phyloP scores from a whole-genome alignment of 768 basidiomycete genomes.

The Amanita pallidorosea region DNA sequence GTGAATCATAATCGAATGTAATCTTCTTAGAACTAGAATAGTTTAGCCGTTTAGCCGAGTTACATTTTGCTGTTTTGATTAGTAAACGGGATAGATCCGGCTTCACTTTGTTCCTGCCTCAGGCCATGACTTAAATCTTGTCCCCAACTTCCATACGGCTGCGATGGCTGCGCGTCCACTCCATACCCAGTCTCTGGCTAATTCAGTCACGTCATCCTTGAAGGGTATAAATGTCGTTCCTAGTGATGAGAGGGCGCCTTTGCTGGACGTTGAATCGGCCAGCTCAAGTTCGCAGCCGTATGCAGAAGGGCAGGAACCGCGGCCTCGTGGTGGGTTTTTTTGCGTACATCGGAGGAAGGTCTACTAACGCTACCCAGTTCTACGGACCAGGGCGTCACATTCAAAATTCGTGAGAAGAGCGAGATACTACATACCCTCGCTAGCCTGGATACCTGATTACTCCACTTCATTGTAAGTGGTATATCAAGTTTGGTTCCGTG shows the following conservation, averaged over 20 bases:
- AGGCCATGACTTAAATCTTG: slow-evolving; percentile 3
- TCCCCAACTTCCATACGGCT: slow-evolving; percentile 2
- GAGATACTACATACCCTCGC: slow-evolving; percentile 70
- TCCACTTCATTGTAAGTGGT: slow-evolving; percentile 49
- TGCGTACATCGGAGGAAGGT: background rate
- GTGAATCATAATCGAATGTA: background rate
- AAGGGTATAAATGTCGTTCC: slow-evolving; percentile 22
- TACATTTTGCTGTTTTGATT: background rate
- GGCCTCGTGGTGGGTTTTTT: slow-evolving; percentile 8
- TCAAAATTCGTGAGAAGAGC: slow-evolving; percentile 35
- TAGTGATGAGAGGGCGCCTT: slow-evolving; percentile 17
- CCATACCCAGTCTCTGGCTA: background rate
- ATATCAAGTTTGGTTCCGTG: background rate
- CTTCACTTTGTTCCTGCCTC: background rate
- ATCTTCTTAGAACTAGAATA: background rate
- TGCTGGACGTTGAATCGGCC: slow-evolving; percentile 19
- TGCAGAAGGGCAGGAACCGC: slow-evolving; percentile 14
- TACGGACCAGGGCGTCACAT: slow-evolving; percentile 4
- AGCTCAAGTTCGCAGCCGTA: slow-evolving; percentile 14
- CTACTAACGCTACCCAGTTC: background rate
- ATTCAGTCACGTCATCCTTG: slow-evolving; percentile 23
- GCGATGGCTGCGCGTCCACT: background rate
- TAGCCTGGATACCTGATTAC: slow-evolving; percentile 74
- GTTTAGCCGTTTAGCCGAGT: no score
- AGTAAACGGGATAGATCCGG: background rate